Base-by-base conservation (phyloP, 2,329 filamentous ascomycete species). In the Beauveria sp. region DNA sequence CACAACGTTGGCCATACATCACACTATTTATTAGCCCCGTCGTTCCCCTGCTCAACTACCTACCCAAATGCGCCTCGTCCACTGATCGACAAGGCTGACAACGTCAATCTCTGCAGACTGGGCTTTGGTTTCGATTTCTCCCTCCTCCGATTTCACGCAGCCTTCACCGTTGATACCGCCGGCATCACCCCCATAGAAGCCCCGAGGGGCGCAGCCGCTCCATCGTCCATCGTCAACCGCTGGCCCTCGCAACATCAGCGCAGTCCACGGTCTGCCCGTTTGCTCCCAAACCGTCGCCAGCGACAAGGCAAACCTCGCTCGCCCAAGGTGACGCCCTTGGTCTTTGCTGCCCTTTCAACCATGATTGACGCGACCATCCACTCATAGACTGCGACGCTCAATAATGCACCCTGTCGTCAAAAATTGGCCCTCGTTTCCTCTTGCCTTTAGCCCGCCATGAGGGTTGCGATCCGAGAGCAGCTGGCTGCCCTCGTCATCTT, bases 401-500 rank as follows among this genome's bases (percentile, higher is more conserved):
- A 58, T n/a, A 49, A 58, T 58, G 50, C 28, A 26, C 46, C 22
- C 22, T 49, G 52, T 20, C 26, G 42, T 45, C 30, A 28, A 34
- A 22, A 18, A 38, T 40, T 43, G 59, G 26, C n/a, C 9, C 34
- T 40, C 45, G 20, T 18, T 47, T 24, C 46, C 43, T 34, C 16
- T 46, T 24, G 24, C 52, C 24, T 6, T 38, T 26, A n/a, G 43
- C 46, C 59, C 64, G 71, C 63, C 65, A 93, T 96, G 90, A 86
- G 91, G 74, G 85, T 96, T 73, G 88, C 89, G 62, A 96, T 96
- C 70, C 85, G 91, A 66, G 88, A 93, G 77, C 93, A 97, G 82
- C 82, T 97, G 68, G 90, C 86, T 66, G 81, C 87, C 73, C 81
- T 96, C 66, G 90, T 96, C 70, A 79, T 96, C 66, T 70, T 91